Percentiles rank a stretch among this genome's conserved stretches.
phyloP scores from a whole-genome alignment of 257 asterid genomes.

The Linaria vulgaris region DNA sequence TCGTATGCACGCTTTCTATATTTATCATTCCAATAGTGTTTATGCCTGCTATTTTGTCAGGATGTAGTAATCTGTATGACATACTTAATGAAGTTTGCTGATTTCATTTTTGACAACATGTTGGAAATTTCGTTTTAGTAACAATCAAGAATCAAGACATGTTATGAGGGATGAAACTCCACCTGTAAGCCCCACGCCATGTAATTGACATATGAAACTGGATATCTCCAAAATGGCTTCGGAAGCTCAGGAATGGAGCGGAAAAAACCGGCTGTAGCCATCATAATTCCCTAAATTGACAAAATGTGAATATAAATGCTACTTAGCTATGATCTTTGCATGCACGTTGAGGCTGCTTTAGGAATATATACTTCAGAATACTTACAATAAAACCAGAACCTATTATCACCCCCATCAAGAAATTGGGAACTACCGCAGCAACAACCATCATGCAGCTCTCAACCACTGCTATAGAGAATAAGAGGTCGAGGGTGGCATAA shows the following conservation, averaged over 20 bases:
- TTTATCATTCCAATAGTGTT: too few species aligned
- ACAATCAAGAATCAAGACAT: too few species aligned
- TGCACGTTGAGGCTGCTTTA: neutral
- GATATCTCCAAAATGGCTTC: conserved; percentile 68
- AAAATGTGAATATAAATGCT: neutral
- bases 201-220: conserved; percentile 73
- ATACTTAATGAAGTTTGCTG: too few species aligned
- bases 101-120: too few species aligned
- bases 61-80: too few species aligned
- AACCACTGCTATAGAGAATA: conserved; percentile 60
- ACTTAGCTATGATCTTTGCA: neutral
- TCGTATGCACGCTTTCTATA: too few species aligned
- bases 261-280: conserved; percentile 89
- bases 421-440: conserved; percentile 84
- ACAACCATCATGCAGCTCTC: conserved; percentile 97
- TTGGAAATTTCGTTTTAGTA: too few species aligned
- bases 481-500: conserved; percentile 53
- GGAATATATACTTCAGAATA: neutral
- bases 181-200: conserved; percentile 91
- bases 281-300: conserved; percentile 68
- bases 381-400: conserved; percentile 88
- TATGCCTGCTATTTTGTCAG: too few species aligned
- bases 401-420: conserved; percentile 71
- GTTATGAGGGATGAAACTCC: neutral
- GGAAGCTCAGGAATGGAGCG: conserved; percentile 68